Percentiles rank a stretch among this genome's conserved stretches.
phyloP scores from a whole-genome alignment of 2,329 filamentous ascomycete genomes.

The Dothiorella sarmentorum region DNA sequence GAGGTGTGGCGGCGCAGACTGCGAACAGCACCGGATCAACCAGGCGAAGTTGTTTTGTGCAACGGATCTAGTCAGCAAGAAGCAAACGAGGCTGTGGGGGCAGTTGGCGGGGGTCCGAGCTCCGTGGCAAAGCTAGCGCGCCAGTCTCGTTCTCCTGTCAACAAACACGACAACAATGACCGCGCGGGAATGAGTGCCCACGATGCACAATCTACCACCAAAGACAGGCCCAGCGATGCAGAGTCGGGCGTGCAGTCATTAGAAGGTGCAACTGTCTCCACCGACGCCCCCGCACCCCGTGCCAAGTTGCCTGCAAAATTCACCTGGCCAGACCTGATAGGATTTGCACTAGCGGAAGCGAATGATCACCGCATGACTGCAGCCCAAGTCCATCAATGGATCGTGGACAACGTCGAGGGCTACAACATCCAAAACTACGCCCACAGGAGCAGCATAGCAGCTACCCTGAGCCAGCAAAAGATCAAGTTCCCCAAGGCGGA shows the following conservation, averaged over 20 bases:
- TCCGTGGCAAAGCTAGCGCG: background rate
- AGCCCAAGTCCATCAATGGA: conserved; percentile 6
- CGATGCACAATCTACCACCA: background rate
- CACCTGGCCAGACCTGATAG: conserved; percentile 16
- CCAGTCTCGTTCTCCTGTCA: conserved; percentile 3
- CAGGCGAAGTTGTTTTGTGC: background rate
- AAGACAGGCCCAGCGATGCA: background rate
- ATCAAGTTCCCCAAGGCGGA: background rate
- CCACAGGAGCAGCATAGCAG: conserved; percentile 12
- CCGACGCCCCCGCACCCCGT: background rate
- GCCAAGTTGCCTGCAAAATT: background rate
- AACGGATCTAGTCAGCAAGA: no score
- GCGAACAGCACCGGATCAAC: background rate
- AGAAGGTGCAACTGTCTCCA: background rate
- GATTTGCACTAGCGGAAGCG: conserved; percentile 9
- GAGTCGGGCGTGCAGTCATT: background rate
- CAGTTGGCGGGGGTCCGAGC: background rate
- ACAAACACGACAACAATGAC: conserved; percentile 10
- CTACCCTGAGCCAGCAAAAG: conserved; percentile 8
- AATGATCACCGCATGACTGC: conserved; percentile 9
- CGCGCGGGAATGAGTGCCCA: background rate
- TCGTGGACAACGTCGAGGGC: conserved; percentile 5
- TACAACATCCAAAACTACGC: background rate
- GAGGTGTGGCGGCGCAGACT: conserved; percentile 3
- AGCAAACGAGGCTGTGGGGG: background rate